Evolutionary conservation across 192 early-diverging fungal genomes (phyloP), one percentile per base, ranked within the genome.

Genomic region (Funneliformis mosseae): DNA sequence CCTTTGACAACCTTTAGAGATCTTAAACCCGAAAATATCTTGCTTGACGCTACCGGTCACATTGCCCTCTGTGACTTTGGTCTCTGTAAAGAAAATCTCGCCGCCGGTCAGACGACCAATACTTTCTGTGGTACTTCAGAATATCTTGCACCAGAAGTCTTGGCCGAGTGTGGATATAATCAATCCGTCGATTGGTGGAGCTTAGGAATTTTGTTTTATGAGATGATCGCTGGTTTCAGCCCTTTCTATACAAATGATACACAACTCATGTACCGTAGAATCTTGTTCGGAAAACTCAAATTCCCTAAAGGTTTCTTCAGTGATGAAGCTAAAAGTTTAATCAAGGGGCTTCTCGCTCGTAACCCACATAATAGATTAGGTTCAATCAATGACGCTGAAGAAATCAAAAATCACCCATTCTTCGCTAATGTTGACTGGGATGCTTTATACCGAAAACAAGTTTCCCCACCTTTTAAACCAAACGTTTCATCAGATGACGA

Each of bases 91-190:
- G 87, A 91, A 74, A 86, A 88, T 48, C 82, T 86, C 77, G 77
- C 82, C 46, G 81, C 84, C 62, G 82, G 87, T 33, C 85, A 82
- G 79, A 87, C 91, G 18, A 94, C 95, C 6, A 91, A 86, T 50
- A 95, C 96, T 1, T 97, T 96, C 82, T 96, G 95, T 82, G 96
- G 95, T 50, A 98, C 95, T 14, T 92, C 94, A 3, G 91, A 93
- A 74, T 96, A 96, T 80, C 88, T 98, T 73, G 97, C 97, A 1
- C 97, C 96, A 9, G 94, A 96, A 84, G 92, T 96, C 23, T 81
- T 95, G 21, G 83, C 84, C n/a, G 89, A 91, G 5, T 83, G 90
- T 42, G 90, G 91, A 11, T 96, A 96, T 74, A 88, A 87, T 11
- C 88, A 92, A 70, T 85, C 90, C 0, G 91, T 96, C 8, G 94